Base-by-base conservation (phyloP, 129 eudicot genomes). In the carrot (Daucus carota) region DNA sequence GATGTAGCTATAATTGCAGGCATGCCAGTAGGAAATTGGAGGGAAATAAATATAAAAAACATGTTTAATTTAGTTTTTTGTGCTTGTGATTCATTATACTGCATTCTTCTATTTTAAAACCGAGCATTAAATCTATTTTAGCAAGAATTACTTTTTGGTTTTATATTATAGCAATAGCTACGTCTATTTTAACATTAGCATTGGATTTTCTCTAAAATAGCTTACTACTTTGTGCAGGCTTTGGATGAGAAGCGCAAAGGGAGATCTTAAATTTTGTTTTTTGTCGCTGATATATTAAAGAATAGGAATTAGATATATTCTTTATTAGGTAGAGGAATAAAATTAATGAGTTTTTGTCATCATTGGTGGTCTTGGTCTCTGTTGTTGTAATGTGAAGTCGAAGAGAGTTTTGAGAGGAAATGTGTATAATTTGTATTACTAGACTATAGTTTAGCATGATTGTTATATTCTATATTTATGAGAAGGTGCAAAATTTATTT, bases 201-300 rank as follows among this genome's bases (percentile, higher is more conserved):
- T n/a, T n/a, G n/a, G n/a, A n/a, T n/a, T n/a, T n/a, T n/a, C n/a
- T 62, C 72, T 77, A 60, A 41, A n/a, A 8, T 68, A 52, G 44
- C 38, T 63, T 48, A 22, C 76, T 17, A 4, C 50, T 41, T 41
- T 34, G 60, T 74, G 77, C 87, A 89, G 97, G 95, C 95, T 10
- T 73, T 87, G 77, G 97, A 89, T 67, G 97, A 88, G 75, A 88
- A 86, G 82, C 83, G 90, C 83, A 91, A 83, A 81, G 81, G 86
- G 77, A 89, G 78, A 82, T 78, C 84, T 31, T 91, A 82, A 89
- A 22, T 20, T 22, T 20, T 47, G 26, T 0, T 18, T 70, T 38
- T 70, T 40, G 16, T 36, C 40, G 2, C 1, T 68, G 22, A 17
- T 67, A 32, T 34, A 1, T 67, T 33, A 17, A 17, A 34, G 20